Evolutionary conservation across 139 green algal genomes (phyloP).

Genomic region (Tetradesmus lagerheimii): DNA sequence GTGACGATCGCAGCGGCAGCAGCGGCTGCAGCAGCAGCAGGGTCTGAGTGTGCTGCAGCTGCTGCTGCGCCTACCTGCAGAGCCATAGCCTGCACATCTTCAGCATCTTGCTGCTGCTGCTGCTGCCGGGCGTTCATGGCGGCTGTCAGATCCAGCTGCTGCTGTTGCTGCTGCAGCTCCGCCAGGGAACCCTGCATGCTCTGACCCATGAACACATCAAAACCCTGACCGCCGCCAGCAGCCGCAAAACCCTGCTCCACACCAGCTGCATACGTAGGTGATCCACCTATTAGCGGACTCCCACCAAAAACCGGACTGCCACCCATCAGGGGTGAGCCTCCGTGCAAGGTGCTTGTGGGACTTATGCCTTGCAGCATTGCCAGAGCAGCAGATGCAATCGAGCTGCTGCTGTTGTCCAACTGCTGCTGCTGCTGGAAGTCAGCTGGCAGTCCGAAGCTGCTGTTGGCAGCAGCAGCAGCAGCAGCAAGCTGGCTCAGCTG

Average conservation of each 20-base stretch:
- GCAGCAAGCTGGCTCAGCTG: neutral
- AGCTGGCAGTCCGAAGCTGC: neutral
- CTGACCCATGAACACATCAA: neutral
- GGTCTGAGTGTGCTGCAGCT: conserved; percentile 18
- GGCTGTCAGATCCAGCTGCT: neutral
- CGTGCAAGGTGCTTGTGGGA: neutral
- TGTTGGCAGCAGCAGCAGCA: conserved; percentile 15
- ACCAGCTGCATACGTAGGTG: conserved; percentile 9
- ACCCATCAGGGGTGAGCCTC: neutral
- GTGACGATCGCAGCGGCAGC: conserved; percentile 38
- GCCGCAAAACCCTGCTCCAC: neutral
- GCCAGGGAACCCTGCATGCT: neutral
- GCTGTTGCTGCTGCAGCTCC: conserved; percentile 2
- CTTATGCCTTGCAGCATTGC: conserved; percentile 5
- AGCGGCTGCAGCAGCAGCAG: conserved; percentile 29
- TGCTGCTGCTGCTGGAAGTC: neutral
- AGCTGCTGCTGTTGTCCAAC: neutral
- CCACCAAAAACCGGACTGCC: neutral
- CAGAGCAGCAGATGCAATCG: neutral
- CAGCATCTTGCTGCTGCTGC: conserved; percentile 26
- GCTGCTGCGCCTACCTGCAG: conserved; percentile 37
- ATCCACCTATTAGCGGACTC: conserved; percentile 15
- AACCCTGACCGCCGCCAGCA: neutral
- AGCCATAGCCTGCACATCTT: neutral
- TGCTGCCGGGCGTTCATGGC: neutral